Evolutionary conservation across 345 rosid species (phyloP), one percentile per base, ranked within the genome.

Genomic region (Triadica sebifera): DNA sequence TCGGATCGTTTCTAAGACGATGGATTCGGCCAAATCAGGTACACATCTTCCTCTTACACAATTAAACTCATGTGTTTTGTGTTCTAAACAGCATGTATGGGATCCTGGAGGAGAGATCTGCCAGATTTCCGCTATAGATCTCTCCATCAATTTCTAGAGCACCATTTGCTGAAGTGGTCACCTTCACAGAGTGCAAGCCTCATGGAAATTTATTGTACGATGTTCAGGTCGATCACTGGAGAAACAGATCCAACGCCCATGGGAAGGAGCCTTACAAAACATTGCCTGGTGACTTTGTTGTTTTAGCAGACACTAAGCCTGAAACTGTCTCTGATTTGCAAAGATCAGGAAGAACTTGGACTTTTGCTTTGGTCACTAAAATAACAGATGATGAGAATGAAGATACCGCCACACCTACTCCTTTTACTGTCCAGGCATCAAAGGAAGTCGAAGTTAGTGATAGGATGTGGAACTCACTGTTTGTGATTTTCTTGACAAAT

Each of bases 201-300:
- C 13, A 25, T 37, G 74, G 51, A 62, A 0, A 15, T 5, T 55
- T 67, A 10, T 55, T 65, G 7, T 83, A 79, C 68, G 67, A 77
- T 64, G 68, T 81, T 62, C 41, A 7, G 38, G 79, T 80, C n/a
- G 81, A 82, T 62, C 19, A 34, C 25, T 86, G 91, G 88, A 80
- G 51, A 62, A 88, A 76, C 65, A 76, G 77, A 66, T 62, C 10
- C n/a, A 76, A 37, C 38, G 69, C n/a, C 25, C 39, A 29, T 45
- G 81, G 69, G 59, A 41, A 41, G 45, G 52, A 77, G 67, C 77
- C 84, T 25, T 89, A 82, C 74, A 83, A 67, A 67, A 83, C 86
- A 29, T 50, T 78, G 76, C 86, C 83, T 5, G 84, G 85, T 13
- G 90, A 85, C 60, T 50, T 87, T 20, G 46, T 87, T 16, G 9